Evolutionary conservation across 305 asterid species (phyloP), one percentile per base, ranked within the genome.

Genomic region (Fraxinus nigra): DNA sequence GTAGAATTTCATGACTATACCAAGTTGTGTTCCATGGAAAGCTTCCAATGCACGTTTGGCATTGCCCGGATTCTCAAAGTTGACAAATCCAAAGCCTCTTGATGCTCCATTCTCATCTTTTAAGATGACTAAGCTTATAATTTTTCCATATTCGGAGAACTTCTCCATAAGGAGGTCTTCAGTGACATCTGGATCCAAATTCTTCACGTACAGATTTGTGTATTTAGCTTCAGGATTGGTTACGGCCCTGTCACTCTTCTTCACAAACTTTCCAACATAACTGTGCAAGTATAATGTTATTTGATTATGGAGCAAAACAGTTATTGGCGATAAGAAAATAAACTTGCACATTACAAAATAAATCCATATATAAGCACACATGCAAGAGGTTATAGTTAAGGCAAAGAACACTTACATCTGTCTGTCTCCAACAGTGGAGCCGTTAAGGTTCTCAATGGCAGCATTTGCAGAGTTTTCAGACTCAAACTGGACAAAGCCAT

Each of bases 401-500:
- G 80, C 75, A 85, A 82, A 81, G 74, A 28, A 78, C 59, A 79
- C 89, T 59, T 90, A 93, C 98, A 95, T 83, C 82, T 90, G 89
- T 90, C 91, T 95, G 78, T 91, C 93, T 78, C 84, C 98, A 81
- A 85, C 86, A 20, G 34, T 65, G 28, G 85, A 78, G 81, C 97
- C 98, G 85, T 93, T 91, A 85, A 93, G 93, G 81, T 90, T 82
- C 87, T 90, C 95, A 87, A 93, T 95, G 81, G 98, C 94, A 79
- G 91, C 87, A 73, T 80, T 86, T n/a, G 97, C 97, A 77, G 93
- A 87, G 74, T 84, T 88, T 86, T 91, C 98, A 16, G 91, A 75
- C 79, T 92, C 97, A 90, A 92, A 93, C 87, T 95, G 98, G 84
- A 93, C 95, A 87, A 95, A 95, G 77, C 98, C 98, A 86, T 91